A percentile compares a stretch with the other conserved stretches of the same genome.
Evolutionary conservation across 1,284 basidiomycete species (phyloP).

Genomic region (Trametes hirsuta): DNA sequence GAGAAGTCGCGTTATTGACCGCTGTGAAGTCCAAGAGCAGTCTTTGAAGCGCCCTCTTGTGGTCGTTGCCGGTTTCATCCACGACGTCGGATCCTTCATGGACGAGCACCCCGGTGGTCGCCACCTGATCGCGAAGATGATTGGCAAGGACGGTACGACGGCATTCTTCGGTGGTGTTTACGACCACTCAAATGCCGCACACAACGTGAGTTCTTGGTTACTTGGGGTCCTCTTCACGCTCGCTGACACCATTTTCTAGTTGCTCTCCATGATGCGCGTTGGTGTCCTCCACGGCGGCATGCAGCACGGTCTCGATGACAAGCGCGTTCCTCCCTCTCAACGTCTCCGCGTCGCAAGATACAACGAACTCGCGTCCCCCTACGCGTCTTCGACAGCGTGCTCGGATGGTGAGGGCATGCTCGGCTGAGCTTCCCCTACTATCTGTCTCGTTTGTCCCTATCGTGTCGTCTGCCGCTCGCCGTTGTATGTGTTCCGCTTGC

Average conservation of each 20-base stretch:
- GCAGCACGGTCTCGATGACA: conserved; percentile 65
- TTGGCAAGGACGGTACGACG: conserved; percentile 84
- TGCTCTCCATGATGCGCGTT: conserved; percentile 90
- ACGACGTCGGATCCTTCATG: conserved; percentile 85
- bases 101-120: conserved; percentile 90
- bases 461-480: not conserved
- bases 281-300: conserved; percentile 83
- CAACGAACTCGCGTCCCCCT: conserved; percentile 60
- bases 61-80: conserved; percentile 88
- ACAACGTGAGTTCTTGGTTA: conserved; percentile 59
- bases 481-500: conserved; percentile 21
- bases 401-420: conserved; percentile 44
- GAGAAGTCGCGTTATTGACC: conserved; percentile 4
- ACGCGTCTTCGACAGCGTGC: conserved; percentile 40
- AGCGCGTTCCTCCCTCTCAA: conserved; percentile 67
- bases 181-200: conserved; percentile 91
- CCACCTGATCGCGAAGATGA: conserved; percentile 65
- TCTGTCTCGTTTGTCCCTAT: not conserved
- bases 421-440: conserved; percentile 24
- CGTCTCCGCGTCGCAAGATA: conserved; percentile 70
- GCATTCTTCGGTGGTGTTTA: conserved; percentile 96
- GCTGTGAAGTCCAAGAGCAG: conserved; percentile 68
- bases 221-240: conserved; percentile 1
- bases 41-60: conserved; percentile 77
- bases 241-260: too few relatives aligned